These are phyloP conservation scores for Colletotrichum australisinense DNA, from an alignment of 2,329 filamentous ascomycete species.

Conservation along the genomic window DNA sequence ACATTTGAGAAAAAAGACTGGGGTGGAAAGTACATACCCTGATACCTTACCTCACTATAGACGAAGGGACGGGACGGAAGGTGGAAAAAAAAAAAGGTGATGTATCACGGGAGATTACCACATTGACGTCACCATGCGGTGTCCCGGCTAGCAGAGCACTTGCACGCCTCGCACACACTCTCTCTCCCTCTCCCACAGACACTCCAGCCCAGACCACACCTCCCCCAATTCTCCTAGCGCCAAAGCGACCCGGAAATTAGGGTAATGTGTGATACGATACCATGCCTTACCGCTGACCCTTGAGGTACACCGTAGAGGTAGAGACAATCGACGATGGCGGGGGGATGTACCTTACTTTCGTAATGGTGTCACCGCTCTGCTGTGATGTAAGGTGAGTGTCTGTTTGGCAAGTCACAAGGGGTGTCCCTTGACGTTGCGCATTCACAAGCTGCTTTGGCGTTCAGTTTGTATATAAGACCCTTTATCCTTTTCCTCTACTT, in stretches of 20 bases:
- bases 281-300: not conserved
- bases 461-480: conserved; percentile 23
- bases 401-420: conserved; percentile 5
- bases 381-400: conserved; percentile 30
- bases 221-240: not conserved
- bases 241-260: not conserved
- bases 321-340: conserved; percentile 8
- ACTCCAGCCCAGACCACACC: not conserved
- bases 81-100: not conserved
- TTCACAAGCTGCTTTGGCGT: conserved; percentile 11
- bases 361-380: conserved; percentile 24
- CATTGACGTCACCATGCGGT: conserved; percentile 34
- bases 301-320: too few species aligned
- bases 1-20: not conserved
- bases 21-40: not conserved
- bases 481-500: not conserved
- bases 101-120: conserved; percentile 28
- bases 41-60: not conserved
- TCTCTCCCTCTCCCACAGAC: not conserved
- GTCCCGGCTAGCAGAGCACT: conserved; percentile 19
- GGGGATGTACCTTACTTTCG: not conserved
- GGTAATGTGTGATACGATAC: conserved; percentile 16
- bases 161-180: conserved; percentile 2
- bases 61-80: not conserved
- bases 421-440: not conserved